A percentile compares a stretch with the other conserved stretches of the same genome.
phyloP scores from a whole-genome alignment of 1,284 basidiomycete species.

The Ustilago hordei region DNA sequence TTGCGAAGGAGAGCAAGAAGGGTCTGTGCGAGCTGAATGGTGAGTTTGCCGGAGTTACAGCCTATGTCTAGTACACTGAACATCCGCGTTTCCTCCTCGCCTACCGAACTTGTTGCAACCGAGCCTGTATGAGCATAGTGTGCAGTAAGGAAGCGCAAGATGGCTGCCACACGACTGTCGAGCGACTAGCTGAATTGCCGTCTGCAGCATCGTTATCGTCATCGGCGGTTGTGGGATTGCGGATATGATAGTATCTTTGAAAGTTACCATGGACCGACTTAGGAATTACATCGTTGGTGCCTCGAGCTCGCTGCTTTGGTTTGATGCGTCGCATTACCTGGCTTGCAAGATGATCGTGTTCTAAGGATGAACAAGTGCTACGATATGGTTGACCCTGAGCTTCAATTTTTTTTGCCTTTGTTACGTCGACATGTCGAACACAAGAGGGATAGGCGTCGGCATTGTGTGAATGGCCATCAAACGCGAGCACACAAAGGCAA shows the following conservation, averaged over 20 bases:
- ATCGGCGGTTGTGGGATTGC: slow-evolving; percentile 28
- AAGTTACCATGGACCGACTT: slow-evolving; percentile 44
- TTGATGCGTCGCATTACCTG: neutral
- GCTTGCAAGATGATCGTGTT: neutral
- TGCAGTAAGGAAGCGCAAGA: slow-evolving; percentile 15
- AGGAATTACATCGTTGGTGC: neutral
- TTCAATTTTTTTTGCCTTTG: neutral
- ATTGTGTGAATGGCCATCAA: neutral
- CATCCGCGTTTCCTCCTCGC: neutral
- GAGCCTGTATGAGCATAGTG: neutral
- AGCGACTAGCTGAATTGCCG: neutral
- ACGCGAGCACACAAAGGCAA: neutral
- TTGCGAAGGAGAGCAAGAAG: slow-evolving; percentile 10
- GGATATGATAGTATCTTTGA: slow-evolving; percentile 49
- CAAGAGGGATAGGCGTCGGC: neutral
- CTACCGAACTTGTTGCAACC: neutral
- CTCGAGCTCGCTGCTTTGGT: slow-evolving; percentile 2
- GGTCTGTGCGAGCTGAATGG: slow-evolving; percentile 33
- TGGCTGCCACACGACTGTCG: slow-evolving; percentile 28
- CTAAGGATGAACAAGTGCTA: neutral
- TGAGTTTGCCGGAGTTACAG: slow-evolving; percentile 45
- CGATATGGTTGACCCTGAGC: neutral
- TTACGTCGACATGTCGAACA: neutral
- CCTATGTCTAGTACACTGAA: slow-evolving; percentile 35
- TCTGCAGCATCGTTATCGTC: neutral